Evolutionary conservation across 2,329 filamentous ascomycete genomes (phyloP).

Genomic region (Diaporthe velutina): DNA sequence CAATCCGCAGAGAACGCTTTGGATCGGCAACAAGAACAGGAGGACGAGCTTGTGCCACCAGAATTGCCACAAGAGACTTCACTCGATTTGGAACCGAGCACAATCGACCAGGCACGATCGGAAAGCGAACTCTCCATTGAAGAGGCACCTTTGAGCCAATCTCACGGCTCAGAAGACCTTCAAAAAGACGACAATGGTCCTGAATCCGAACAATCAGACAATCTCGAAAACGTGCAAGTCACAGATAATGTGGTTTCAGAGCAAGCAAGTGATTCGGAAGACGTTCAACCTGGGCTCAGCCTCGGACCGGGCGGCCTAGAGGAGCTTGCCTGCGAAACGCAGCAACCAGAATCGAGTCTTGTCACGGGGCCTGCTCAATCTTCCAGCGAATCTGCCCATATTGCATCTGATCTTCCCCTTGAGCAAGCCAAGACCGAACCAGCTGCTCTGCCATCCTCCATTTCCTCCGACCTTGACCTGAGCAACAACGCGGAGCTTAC

Average conservation of each 20-base stretch:
- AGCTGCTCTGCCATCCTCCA: background rate
- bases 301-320: background rate
- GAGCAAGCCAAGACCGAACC: background rate
- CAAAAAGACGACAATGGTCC: background rate
- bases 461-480: background rate
- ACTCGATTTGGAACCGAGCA: background rate
- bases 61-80: background rate
- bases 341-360: background rate
- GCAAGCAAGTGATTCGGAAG: background rate
- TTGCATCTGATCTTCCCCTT: background rate
- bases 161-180: background rate
- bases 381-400: background rate
- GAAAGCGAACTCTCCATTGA: background rate
- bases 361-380: background rate
- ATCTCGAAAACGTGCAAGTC: background rate
- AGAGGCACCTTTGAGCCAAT: background rate
- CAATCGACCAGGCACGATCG: background rate
- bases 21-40: background rate
- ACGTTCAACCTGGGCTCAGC: background rate
- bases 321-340: background rate
- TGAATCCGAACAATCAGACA: background rate
- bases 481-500: background rate
- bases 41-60: background rate
- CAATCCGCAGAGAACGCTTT: background rate
- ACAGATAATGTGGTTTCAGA: background rate